Percentiles rank a stretch among this genome's conserved stretches.
phyloP scores from a whole-genome alignment of 140 eudicot species.

The Erigeron philadelphicus region DNA sequence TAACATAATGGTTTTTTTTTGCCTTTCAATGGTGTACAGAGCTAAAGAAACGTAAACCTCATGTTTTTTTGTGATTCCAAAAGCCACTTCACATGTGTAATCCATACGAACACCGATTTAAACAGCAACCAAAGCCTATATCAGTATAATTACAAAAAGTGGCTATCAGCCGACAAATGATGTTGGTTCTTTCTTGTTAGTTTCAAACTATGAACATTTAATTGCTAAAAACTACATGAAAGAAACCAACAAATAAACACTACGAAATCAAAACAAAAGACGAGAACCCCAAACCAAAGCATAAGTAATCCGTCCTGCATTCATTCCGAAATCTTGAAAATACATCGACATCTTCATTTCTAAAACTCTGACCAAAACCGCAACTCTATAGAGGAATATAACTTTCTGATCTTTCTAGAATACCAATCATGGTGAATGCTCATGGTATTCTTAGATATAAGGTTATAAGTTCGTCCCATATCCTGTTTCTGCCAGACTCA shows the following conservation, averaged over 20 bases:
- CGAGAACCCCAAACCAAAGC: slow-evolving; percentile 27
- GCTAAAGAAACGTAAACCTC: not conserved
- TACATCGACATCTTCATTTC: slow-evolving; percentile 20
- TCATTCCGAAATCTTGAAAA: not conserved
- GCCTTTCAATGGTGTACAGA: not conserved
- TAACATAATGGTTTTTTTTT: too few species aligned
- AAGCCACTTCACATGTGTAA: not conserved
- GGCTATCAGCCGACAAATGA: slow-evolving; percentile 33
- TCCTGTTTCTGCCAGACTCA: slow-evolving; percentile 46
- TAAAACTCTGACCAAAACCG: slow-evolving; percentile 20
- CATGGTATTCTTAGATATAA: slow-evolving; percentile 34
- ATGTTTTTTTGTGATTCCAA: not conserved
- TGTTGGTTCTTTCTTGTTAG: slow-evolving; percentile 29
- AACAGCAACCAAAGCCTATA: slow-evolving; percentile 30
- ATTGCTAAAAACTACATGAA: slow-evolving; percentile 14
- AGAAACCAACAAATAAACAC: slow-evolving; percentile 37
- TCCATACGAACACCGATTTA: not conserved
- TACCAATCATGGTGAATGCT: slow-evolving; percentile 39
- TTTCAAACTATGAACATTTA: slow-evolving; percentile 36
- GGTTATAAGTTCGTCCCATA: slow-evolving; percentile 40
- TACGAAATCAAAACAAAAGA: slow-evolving; percentile 22
- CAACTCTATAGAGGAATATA: slow-evolving; percentile 7
- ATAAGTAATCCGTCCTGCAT: slow-evolving; percentile 21
- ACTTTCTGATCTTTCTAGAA: slow-evolving; percentile 13
- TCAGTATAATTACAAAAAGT: slow-evolving; percentile 26